A percentile compares a stretch with the other conserved stretches of the same genome.
Evolutionary conservation across 192 early-diverging fungal genomes (phyloP).

Genomic region (Rhizophagus clarus): DNA sequence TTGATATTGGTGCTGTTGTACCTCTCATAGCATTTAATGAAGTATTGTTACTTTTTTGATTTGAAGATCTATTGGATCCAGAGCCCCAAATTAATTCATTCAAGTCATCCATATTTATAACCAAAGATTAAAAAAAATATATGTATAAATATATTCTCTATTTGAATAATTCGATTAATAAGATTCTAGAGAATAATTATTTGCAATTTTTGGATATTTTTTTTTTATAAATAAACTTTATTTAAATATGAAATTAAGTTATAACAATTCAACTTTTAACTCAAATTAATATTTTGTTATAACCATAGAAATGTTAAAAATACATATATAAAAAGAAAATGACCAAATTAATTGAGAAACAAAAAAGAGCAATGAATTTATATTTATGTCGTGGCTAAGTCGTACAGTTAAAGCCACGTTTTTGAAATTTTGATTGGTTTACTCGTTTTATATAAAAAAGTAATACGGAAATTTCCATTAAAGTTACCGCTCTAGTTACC

Average conservation of each 20-base stretch:
- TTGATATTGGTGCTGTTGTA: no score
- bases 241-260: no score
- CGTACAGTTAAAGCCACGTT: neutral
- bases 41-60: neutral
- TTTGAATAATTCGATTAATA: neutral
- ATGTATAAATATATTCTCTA: neutral
- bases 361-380: neutral
- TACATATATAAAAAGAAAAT: no score
- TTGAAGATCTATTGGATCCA: neutral
- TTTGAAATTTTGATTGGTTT: neutral
- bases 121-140: neutral
- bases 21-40: neutral
- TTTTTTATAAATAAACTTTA: no score
- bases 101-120: constrained; percentile 12
- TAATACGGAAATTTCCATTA: neutral
- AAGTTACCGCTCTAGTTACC: neutral
- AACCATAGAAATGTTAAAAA: no score
- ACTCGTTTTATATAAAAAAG: neutral
- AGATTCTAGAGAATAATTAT: neutral
- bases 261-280: no score
- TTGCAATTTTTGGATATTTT: no score
- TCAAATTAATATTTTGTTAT: no score
- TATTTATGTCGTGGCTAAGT: neutral
- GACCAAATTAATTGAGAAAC: no score
- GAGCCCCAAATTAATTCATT: constrained; percentile 17